Evolutionary conservation across 345 rosid species (phyloP).

Genomic region (Cardamine resedifolia): DNA sequence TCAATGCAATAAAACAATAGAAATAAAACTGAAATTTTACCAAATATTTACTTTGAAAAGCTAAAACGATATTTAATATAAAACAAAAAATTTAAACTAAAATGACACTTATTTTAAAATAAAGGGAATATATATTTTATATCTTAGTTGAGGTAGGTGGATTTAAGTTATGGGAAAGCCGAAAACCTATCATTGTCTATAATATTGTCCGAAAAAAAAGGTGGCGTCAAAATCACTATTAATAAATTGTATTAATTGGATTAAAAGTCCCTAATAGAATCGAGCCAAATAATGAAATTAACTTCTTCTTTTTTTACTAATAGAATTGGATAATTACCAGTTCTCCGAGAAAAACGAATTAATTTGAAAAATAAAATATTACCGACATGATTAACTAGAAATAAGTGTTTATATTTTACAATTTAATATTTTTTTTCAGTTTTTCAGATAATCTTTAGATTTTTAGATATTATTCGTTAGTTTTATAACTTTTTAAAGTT

Average conservation of each 20-base stretch:
- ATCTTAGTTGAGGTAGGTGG: not conserved
- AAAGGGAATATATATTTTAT: no score
- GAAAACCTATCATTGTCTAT: slow-evolving; percentile 2
- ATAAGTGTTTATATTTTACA: no score
- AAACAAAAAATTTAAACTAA: no score
- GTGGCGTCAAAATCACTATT: not conserved
- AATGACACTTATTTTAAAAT: no score
- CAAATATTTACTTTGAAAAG: no score
- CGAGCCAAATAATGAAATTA: not conserved
- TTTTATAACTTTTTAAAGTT: no score
- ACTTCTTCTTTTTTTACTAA: not conserved
- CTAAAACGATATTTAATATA: no score
- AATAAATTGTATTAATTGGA: not conserved
- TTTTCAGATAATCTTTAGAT: no score
- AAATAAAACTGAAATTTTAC: no score
- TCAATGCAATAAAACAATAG: no score
- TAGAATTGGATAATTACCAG: not conserved
- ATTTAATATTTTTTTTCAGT: no score
- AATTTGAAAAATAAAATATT: not conserved
- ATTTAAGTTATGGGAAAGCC: not conserved
- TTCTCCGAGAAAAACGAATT: not conserved
- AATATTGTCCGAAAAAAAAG: not conserved
- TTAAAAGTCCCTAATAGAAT: not conserved
- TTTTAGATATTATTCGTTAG: no score
- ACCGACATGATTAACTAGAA: not conserved